Evolutionary conservation across 306 rosid genomes (phyloP), one percentile per base, ranked within the genome.

Genomic region (Malus sylvestris): DNA sequence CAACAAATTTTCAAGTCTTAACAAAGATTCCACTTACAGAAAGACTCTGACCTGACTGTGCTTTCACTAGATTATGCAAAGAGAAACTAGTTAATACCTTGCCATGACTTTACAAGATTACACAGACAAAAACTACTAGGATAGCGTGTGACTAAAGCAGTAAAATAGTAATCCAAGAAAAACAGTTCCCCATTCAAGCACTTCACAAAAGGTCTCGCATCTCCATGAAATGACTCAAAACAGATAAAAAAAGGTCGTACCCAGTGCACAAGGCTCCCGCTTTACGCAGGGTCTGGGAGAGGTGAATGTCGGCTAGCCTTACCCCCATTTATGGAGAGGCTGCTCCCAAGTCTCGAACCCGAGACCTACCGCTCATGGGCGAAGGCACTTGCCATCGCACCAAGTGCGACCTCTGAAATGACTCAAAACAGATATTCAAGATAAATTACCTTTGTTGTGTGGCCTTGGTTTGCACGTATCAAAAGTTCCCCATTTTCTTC

Each of bases 381-480:
- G n/a, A n/a, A n/a, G n/a, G n/a, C n/a, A n/a, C n/a, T n/a, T n/a
- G n/a, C n/a, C n/a, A n/a, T n/a, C n/a, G n/a, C n/a, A n/a, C n/a
- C n/a, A n/a, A n/a, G n/a, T n/a, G n/a, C n/a, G n/a, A n/a, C n/a
- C n/a, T n/a, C n/a, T 8, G 12, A 46, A 4, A 22, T 12, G 53
- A 67, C 44, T 38, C 22, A 10, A 22, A 10, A 23, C 14, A 18
- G 42, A 3, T 13, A 40, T 42, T 25, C 49, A 67, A 71, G 13
- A 68, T 67, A 81, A 19, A 6, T 78, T 81, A 95, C 97, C 79
- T 67, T 75, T 71, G 90, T 59, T 45, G 97, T 84, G 82, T 95
- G 99, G 80, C 97, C 99, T 89, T 95, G 97, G 81, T 92, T 95
- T 70, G 97, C 97, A 32, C 97, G 93, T 72, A 95, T 90, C 29